Conservation (phyloP, 371 early-diverging fungal genomes). For the Mucor circinelloides region DNA sequence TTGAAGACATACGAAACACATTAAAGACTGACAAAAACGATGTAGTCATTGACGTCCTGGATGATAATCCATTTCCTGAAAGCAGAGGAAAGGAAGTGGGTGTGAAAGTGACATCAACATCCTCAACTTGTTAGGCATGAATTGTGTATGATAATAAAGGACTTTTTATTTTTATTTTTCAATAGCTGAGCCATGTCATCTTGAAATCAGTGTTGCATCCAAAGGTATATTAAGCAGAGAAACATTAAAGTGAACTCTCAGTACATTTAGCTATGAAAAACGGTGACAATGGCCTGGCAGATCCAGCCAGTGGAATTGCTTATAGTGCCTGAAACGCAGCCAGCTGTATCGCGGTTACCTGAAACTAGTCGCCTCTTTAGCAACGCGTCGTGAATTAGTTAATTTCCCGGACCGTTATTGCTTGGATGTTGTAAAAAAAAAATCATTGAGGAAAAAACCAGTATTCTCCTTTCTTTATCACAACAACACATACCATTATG, state of each 20-base stretch:
- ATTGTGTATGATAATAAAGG: too few species aligned
- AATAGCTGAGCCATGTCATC: too few species aligned
- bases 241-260: too few species aligned
- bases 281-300: too few species aligned
- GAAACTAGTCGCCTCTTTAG: not conserved
- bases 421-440: not conserved
- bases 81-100: not conserved
- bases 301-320: too few species aligned
- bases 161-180: too few species aligned
- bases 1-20: not conserved
- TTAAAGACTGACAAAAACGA: not conserved
- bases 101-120: not conserved
- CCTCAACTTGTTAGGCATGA: too few species aligned
- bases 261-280: too few species aligned
- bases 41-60: not conserved
- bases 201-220: too few species aligned
- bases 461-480: not conserved
- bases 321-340: not conserved
- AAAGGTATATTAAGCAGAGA: too few species aligned
- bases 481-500: not conserved
- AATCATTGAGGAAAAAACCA: not conserved
- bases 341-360: not conserved
- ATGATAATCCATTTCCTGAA: not conserved
- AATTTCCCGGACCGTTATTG: not conserved
- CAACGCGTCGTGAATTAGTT: not conserved